phyloP scores from a whole-genome alignment of 2,329 filamentous ascomycete species.

The Aspergillus pseudoglaucus region DNA sequence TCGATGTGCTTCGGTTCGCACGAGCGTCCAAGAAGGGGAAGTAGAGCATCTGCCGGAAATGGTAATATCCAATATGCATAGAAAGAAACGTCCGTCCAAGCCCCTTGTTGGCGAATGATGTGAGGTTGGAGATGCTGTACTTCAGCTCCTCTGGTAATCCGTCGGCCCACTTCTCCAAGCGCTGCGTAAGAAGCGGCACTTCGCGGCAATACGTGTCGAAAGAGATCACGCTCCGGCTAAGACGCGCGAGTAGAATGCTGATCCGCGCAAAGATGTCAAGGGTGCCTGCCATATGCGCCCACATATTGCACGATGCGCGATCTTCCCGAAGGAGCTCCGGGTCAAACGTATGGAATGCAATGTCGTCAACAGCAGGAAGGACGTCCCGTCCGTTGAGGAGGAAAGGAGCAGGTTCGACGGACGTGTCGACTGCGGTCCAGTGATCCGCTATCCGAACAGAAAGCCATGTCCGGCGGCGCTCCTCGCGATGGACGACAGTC shows the following conservation, averaged over 20 bases:
- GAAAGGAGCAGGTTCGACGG: constrained; percentile 10
- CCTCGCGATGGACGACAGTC: constrained; percentile 7
- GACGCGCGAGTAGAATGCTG: constrained; percentile 8
- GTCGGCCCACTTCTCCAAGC: constrained; percentile 11
- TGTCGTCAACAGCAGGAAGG: constrained; percentile 13
- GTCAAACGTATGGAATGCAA: constrained; percentile 9
- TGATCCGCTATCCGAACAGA: constrained; percentile 14
- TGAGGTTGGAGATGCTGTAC: constrained; percentile 11
- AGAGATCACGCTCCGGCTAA: constrained; percentile 10
- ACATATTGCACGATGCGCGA: constrained; percentile 12
- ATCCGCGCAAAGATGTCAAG: constrained; percentile 13
- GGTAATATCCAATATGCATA: constrained; percentile 18
- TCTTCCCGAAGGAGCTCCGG: constrained; percentile 3
- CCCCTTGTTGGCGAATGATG: constrained; percentile 5
- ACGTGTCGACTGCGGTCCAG: constrained; percentile 15
- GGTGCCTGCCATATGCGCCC: constrained; percentile 15
- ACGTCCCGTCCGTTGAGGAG: background rate
- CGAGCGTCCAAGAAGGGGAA: constrained; percentile 15
- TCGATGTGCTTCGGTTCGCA: background rate
- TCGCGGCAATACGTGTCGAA: constrained; percentile 12
- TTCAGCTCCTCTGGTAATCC: constrained; percentile 7
- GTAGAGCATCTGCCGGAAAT: constrained; percentile 17
- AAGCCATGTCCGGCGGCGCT: constrained; percentile 15
- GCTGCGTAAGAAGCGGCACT: constrained; percentile 5
- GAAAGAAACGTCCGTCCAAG: constrained; percentile 16